These are phyloP conservation scores for Turnera subulata DNA, from an alignment of 345 rosid species.

Conservation along the genomic window DNA sequence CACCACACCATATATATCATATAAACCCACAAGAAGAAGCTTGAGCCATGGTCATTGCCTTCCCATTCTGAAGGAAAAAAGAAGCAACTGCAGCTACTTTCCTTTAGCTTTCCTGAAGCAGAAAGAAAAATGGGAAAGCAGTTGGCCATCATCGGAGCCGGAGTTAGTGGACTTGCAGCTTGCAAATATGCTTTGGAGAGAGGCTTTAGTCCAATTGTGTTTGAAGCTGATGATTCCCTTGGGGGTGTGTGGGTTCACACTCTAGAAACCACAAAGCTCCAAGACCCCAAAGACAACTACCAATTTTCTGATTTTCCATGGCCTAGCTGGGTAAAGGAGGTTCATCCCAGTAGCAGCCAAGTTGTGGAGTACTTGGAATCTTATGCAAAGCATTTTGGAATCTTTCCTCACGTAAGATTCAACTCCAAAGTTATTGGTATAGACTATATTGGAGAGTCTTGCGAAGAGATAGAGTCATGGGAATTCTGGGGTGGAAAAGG, in stretches of 20 bases:
- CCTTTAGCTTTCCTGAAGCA: no score
- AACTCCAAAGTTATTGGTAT: constrained; percentile 25
- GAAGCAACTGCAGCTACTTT: no score
- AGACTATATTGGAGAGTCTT: constrained; percentile 28
- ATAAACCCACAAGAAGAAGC: no score
- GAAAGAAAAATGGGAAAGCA: constrained; percentile 31
- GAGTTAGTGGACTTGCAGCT: constrained; percentile 43
- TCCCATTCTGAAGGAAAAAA: no score
- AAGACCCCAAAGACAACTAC: constrained; percentile 12
- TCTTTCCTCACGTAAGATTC: constrained; percentile 26
- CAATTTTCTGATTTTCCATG: constrained; percentile 43
- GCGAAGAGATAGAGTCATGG: constrained; percentile 35
- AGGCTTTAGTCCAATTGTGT: constrained; percentile 32
- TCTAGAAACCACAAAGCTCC: constrained; percentile 26
- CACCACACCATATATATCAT: no score
- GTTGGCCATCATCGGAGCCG: constrained; percentile 37
- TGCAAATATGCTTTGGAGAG: constrained; percentile 26
- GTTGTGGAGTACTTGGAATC: constrained; percentile 28
- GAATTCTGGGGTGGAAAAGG: constrained; percentile 35
- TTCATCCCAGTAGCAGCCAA: constrained; percentile 16
- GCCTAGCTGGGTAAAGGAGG: constrained; percentile 24
- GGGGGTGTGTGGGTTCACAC: constrained; percentile 39
- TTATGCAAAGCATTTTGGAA: constrained; percentile 24
- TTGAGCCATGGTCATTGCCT: no score
- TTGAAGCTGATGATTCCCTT: constrained; percentile 25